Conservation (phyloP, 2,329 filamentous ascomycete species). For the Verticillium albo-atrum region DNA sequence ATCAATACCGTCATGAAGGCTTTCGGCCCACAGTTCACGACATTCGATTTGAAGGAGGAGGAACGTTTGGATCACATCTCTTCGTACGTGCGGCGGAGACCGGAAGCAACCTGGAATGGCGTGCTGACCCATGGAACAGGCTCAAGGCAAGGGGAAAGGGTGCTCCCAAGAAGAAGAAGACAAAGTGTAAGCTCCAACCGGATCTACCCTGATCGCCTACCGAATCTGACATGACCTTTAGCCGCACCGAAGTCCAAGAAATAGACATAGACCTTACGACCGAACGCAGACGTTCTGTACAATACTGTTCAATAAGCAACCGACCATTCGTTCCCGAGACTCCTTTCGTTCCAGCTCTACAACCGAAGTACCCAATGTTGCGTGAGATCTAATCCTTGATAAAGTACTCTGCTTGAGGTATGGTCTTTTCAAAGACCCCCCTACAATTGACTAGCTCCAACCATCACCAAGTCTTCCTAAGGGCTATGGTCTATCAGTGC, state of each 20-base stretch:
- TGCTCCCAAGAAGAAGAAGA: slow-evolving; percentile 83
- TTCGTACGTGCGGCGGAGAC: slow-evolving; percentile 40
- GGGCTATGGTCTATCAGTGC: no score
- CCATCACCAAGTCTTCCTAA: no score
- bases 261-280: slow-evolving; percentile 7
- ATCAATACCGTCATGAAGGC: slow-evolving; percentile 69
- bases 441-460: no score
- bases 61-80: slow-evolving; percentile 73
- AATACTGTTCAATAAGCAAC: neutral
- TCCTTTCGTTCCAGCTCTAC: neutral
- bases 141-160: slow-evolving; percentile 80
- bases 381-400: no score
- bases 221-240: slow-evolving; percentile 23
- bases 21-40: slow-evolving; percentile 62
- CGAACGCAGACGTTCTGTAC: slow-evolving; percentile 2
- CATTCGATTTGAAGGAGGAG: slow-evolving; percentile 72
- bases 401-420: no score
- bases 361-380: neutral
- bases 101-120: neutral
- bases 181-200: slow-evolving; percentile 18
- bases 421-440: no score
- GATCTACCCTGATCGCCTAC: neutral
- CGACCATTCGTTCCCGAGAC: neutral
- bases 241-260: slow-evolving; percentile 36
- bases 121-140: slow-evolving; percentile 38